phyloP scores from a whole-genome alignment of 1,139 yeast species.

The Kluyveromyces sp. region DNA sequence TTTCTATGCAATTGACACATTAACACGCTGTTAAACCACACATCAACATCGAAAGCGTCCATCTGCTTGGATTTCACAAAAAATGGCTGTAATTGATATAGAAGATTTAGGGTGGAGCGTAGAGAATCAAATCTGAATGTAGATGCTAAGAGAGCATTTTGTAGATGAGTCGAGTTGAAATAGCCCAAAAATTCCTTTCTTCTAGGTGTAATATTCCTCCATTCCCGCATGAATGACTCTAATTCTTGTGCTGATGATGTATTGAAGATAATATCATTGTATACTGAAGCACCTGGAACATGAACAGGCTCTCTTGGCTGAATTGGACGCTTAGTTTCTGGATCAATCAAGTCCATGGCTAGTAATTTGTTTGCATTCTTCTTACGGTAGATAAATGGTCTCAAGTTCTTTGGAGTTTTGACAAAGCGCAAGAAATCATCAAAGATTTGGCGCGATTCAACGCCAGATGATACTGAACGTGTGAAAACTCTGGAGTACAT shows the following conservation, averaged over 20 bases:
- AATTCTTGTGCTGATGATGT: conserved; percentile 31
- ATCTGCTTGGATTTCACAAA: conserved; percentile 17
- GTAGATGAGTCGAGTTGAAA: conserved; percentile 27
- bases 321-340: conserved; percentile 33
- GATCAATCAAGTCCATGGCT: conserved; percentile 49
- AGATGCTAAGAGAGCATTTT: conserved; percentile 27
- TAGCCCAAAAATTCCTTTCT: conserved; percentile 23
- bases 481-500: conserved; percentile 4
- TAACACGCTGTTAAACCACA: conserved; percentile 21
- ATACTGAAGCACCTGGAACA: conserved; percentile 31
- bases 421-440: conserved; percentile 2
- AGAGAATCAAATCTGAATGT: conserved; percentile 21
- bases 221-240: conserved; percentile 23
- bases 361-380: conserved; percentile 43
- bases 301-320: conserved; percentile 33
- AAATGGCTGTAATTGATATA: conserved; percentile 13
- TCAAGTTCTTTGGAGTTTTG: conserved; percentile 16
- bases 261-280: conserved; percentile 30
- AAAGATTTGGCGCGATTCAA: not conserved
- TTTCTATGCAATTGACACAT: conserved; percentile 26
- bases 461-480: not conserved
- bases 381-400: conserved; percentile 38
- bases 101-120: conserved; percentile 15
- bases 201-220: conserved; percentile 23
- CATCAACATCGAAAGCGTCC: conserved; percentile 21